Evolutionary conservation across 2,329 filamentous ascomycete species (phyloP).

Genomic region (Xylaria sp.): DNA sequence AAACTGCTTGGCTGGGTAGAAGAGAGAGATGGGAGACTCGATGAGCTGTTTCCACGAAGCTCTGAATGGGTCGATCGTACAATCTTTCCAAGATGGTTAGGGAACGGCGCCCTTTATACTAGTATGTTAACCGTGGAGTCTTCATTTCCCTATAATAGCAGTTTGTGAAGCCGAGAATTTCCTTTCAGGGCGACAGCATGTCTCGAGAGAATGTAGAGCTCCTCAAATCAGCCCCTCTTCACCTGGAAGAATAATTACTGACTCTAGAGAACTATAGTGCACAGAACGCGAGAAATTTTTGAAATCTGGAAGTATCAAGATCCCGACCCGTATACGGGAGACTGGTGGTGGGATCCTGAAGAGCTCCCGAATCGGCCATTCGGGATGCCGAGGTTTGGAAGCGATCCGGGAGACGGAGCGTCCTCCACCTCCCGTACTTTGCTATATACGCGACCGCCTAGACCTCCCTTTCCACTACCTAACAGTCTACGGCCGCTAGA

Average conservation of each 20-base stretch:
- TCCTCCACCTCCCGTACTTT: too few relatives aligned
- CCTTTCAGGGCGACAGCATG: too few relatives aligned
- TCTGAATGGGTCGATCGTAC: slow-evolving; percentile 3
- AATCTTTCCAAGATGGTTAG: slow-evolving; percentile 10
- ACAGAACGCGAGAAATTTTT: neutral
- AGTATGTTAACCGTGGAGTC: neutral
- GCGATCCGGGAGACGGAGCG: too few relatives aligned
- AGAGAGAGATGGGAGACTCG: slow-evolving; percentile 7
- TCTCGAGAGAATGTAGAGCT: too few relatives aligned
- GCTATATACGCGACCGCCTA: too few relatives aligned
- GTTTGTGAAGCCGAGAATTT: too few relatives aligned
- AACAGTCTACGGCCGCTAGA: too few relatives aligned
- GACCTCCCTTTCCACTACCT: too few relatives aligned
- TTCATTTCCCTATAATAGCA: too few relatives aligned
- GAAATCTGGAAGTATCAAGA: neutral
- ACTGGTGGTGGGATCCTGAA: slow-evolving; percentile 11
- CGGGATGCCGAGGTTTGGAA: neutral
- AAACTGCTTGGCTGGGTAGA: neutral
- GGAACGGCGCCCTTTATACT: neutral
- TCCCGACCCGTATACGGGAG: neutral
- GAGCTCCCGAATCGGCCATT: slow-evolving; percentile 4
- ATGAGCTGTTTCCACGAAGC: neutral
- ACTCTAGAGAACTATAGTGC: neutral
- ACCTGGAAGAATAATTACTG: too few relatives aligned
- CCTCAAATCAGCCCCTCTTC: too few relatives aligned